Base-by-base conservation (phyloP, 176 grass and related monocot genomes). In the Carex cristatella region DNA sequence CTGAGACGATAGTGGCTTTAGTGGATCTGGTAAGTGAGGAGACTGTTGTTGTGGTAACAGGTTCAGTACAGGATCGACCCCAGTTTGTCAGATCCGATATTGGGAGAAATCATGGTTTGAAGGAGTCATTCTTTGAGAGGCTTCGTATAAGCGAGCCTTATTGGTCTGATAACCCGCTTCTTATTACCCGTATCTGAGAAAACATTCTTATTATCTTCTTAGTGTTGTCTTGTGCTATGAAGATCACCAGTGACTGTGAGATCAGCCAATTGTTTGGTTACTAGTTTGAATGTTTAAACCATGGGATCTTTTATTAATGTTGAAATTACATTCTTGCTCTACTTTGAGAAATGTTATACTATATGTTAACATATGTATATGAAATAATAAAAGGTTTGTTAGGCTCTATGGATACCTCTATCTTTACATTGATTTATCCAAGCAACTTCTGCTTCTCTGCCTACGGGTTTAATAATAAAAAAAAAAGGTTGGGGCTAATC, bases 121-220 rank as follows among this genome's bases (percentile, higher is more conserved):
- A 6, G 15, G 63, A 59, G 69, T 88, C 87, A 3, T 38, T 88
- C 11, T 88, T 88, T 53, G 14, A 31, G 23, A 80, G 87, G 83
- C 87, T 88, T 88, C 31, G 64, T 60, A 2, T 44, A 60, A 51
- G 40, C 0, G 4, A 81, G n/a, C 87, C 83, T 35, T 88, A 88
- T 61, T 48, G 13, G 8, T 49, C 31, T 2, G 13, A 4, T 7
- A 74, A 88, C 79, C 71, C 87, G 42, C 65, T 10, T 32, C 58
- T 60, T 74, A 49, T 65, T 23, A 76, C 28, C 37, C 10, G 28
- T 85, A 73, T 85, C 5, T 10, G 48, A 10, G 48, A 84, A 58
- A 84, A 16, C 16, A 54, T 67, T 49, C 10, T 54, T 54, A 30
- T 23, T 54, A 76, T 30, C 3, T 55, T n/a, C 18, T 54, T 13